Evolutionary conservation across 306 rosid genomes (phyloP).

Genomic region (Luffa aegyptiaca): DNA sequence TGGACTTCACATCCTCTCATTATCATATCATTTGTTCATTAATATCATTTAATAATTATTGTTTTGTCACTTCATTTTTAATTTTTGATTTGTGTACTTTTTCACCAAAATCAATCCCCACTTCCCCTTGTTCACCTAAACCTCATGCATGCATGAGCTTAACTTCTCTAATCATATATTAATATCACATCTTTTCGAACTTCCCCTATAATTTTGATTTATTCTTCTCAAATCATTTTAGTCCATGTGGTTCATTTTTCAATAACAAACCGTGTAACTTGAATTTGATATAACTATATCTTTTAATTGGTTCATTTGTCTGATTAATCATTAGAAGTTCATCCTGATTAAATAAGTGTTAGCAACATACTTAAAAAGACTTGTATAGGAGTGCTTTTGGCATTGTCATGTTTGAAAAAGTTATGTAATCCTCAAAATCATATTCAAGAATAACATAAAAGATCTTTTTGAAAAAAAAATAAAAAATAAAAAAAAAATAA

Average conservation of each 20-base stretch:
- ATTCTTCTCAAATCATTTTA: not conserved
- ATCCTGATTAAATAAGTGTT: not conserved
- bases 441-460: no score
- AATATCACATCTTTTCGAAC: constrained; percentile 2
- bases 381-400: no score
- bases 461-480: no score
- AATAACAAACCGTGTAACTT: not conserved
- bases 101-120: not conserved
- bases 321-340: not conserved
- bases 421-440: no score
- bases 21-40: not conserved
- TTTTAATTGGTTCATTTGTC: not conserved
- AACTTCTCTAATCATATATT: not conserved
- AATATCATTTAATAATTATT: not conserved
- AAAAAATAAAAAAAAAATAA: no score
- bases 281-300: no score
- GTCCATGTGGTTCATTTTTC: not conserved
- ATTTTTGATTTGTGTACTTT: not conserved
- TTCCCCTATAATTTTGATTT: not conserved
- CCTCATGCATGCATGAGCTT: not conserved
- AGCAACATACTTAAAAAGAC: not conserved
- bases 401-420: no score
- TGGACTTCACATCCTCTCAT: not conserved
- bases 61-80: not conserved
- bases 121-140: not conserved